phyloP scores from a whole-genome alignment of 2,329 filamentous ascomycete species.

The Fusarium nelsonii region DNA sequence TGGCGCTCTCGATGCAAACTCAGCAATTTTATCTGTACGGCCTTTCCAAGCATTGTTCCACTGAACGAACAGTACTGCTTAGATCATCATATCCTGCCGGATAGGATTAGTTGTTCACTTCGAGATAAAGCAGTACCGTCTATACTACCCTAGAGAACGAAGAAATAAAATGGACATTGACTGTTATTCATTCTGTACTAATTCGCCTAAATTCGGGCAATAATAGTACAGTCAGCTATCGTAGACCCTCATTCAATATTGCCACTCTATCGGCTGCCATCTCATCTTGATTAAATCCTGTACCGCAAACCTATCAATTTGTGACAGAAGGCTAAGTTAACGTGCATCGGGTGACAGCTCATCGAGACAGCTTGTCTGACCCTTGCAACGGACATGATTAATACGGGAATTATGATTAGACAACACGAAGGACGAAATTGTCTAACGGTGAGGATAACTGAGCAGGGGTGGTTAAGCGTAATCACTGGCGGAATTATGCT shows the following conservation, averaged over 20 bases:
- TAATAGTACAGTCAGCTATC: neutral
- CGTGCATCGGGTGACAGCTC: neutral
- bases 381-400: neutral
- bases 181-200: no score
- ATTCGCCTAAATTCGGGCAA: no score
- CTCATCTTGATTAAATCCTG: neutral
- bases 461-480: neutral
- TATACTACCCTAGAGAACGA: no score
- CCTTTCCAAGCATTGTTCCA: no score
- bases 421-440: neutral
- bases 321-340: neutral
- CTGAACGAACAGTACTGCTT: no score
- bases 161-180: no score
- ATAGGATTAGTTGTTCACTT: no score
- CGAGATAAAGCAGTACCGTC: no score
- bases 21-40: no score
- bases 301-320: neutral
- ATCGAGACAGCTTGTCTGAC: neutral
- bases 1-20: no score
- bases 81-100: no score
- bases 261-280: neutral
- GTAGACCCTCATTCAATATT: neutral
- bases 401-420: neutral
- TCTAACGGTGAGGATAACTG: neutral
- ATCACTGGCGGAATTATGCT: slow-evolving; percentile 1